phyloP scores from a whole-genome alignment of 2,329 filamentous ascomycete genomes.

The Colletotrichum tropicicola region DNA sequence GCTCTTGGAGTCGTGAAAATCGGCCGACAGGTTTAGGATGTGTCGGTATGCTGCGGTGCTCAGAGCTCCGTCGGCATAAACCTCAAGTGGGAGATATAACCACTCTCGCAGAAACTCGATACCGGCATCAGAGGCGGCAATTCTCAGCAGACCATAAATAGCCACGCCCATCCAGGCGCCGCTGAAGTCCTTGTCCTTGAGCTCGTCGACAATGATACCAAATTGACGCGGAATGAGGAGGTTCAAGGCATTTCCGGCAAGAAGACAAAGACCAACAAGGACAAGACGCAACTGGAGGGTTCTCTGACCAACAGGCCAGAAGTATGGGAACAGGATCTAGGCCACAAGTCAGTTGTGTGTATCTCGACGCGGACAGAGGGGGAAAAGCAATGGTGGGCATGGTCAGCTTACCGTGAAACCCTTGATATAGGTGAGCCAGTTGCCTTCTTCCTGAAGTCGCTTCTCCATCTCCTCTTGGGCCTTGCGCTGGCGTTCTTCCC shows the following conservation, averaged over 20 bases:
- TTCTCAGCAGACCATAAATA: conserved; percentile 59
- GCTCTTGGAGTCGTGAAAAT: conserved; percentile 69
- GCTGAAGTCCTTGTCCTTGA: conserved; percentile 46
- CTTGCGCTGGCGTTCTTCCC: conserved; percentile 61
- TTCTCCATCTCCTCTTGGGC: conserved; percentile 70
- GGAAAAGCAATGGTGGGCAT: conserved; percentile 1
- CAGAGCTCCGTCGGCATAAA: conserved; percentile 63
- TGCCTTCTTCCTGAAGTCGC: conserved; percentile 77
- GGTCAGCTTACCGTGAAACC: conserved; percentile 66
- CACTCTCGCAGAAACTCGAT: conserved; percentile 62
- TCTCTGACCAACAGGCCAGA: conserved; percentile 77
- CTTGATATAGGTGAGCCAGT: conserved; percentile 80
- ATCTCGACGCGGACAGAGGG: not conserved
- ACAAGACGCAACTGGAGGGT: conserved; percentile 73
- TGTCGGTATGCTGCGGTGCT: conserved; percentile 66
- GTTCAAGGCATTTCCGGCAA: conserved; percentile 77
- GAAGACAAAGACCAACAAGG: conserved; percentile 72
- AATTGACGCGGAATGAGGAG: conserved; percentile 84
- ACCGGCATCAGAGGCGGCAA: conserved; percentile 64
- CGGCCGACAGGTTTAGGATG: conserved; percentile 67
- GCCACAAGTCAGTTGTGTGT: not conserved
- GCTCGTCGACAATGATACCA: conserved; percentile 78
- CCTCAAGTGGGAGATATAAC: conserved; percentile 67
- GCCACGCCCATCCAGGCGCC: conserved; percentile 61
- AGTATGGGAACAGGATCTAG: conserved; percentile 78